Evolutionary conservation across 2,329 filamentous ascomycete genomes (phyloP), one percentile per base, ranked within the genome.

Genomic region (Aspergillus intermedius): DNA sequence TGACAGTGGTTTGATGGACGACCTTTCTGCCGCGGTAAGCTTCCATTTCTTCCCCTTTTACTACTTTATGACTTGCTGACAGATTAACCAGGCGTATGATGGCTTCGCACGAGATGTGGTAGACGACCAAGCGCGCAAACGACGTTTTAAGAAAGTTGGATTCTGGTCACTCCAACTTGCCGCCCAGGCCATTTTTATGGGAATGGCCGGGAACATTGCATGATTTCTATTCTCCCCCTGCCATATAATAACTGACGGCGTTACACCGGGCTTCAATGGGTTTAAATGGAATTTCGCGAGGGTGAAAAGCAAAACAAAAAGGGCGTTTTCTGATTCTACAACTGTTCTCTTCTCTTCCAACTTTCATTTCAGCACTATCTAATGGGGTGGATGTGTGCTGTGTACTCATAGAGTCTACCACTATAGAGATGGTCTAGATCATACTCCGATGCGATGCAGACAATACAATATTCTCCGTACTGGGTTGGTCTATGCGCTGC

Each of bases 151-250:
- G 68, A 95, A 97, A 71, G 93, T 95, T 23, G 93, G 93, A 28
- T 84, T 97, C 61, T 98, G 93, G 93, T 95, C 90, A 3, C 77
- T 97, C 48, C 91, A 91, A 59, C 75, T 98, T 49, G 88, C 91
- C 5, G 87, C 91, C 6, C 93, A 98, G 66, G 93, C 91, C 3
- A 79, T 98, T 32, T 93, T 97, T 64, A 86, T 97, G 73, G 93
- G 93, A 8, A 87, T 97, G 77, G 91, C 91, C 4, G 91, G 91
- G 13, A 93, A 90, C 57, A 76, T 82, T 53, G 79, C 78, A 48
- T 82, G 62, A 70, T 53, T 42, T 48, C 62, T 55, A 61, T 22
- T 5, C 5, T 5, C 4, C 21, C 21, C 21, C 58, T 46, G 54
- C 52, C 55, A 12, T 55, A 49, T 53, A 43, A 22, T 44, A 6